These are phyloP conservation scores for Boletus semigastroideus DNA, from an alignment of 1,284 basidiomycete genomes.

Conservation along the genomic window DNA sequence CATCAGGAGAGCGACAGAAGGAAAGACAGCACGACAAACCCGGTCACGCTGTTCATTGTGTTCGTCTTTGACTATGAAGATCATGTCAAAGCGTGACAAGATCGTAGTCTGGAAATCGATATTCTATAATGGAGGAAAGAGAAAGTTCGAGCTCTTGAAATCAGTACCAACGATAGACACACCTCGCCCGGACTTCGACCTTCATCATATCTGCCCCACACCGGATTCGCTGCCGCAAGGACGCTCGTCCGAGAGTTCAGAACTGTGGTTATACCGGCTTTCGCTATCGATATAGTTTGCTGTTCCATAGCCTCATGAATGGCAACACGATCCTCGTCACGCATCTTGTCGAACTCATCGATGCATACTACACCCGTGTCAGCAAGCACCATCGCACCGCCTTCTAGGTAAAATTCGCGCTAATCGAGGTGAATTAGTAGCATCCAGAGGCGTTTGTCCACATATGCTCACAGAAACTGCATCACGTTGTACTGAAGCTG, in stretches of 20 bases:
- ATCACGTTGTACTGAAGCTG: constrained; percentile 96
- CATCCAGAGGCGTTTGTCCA: background rate
- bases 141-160: background rate
- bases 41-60: constrained; percentile 94
- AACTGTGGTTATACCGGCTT: constrained; percentile 98
- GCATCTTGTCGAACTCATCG: constrained; percentile 99
- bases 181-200: constrained; percentile 96
- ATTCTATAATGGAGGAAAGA: constrained; percentile 53
- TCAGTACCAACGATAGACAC: constrained; percentile 11
- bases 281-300: constrained; percentile 99
- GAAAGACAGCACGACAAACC: constrained; percentile 42
- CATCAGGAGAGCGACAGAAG: background rate
- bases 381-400: constrained; percentile 98
- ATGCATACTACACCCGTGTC: constrained; percentile 99
- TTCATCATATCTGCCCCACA: constrained; percentile 98
- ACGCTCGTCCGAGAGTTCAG: constrained; percentile 96
- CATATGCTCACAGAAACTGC: constrained; percentile 71
- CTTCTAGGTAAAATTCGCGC: constrained; percentile 99
- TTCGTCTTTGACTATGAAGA: constrained; percentile 99
- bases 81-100: constrained; percentile 99
- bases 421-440: constrained; percentile 33
- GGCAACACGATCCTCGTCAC: constrained; percentile 97
- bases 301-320: constrained; percentile 99
- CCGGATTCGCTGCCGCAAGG: constrained; percentile 96
- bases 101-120: constrained; percentile 99